Evolutionary conservation across 495 filamentous ascomycete genomes (phyloP).

Genomic region (Penicillium goetzii): DNA sequence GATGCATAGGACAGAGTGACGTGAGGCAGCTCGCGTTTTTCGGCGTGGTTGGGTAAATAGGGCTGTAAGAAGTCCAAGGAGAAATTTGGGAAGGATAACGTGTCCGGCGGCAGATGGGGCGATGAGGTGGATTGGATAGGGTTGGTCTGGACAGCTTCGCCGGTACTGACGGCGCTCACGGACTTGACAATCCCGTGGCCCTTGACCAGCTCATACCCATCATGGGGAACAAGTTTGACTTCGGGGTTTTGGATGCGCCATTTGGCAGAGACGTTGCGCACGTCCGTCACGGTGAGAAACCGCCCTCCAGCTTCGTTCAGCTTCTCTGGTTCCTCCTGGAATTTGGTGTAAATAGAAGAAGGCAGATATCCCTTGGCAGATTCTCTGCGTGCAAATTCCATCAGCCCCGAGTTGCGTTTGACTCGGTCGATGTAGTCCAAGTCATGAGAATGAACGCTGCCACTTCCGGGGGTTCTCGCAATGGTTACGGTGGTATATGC

Average conservation of each 20-base stretch:
- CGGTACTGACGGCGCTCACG: constrained; percentile 21
- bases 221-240: constrained; percentile 49
- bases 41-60: constrained; percentile 46
- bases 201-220: constrained; percentile 57
- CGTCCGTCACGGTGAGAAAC: constrained; percentile 54
- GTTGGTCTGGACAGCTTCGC: constrained; percentile 21
- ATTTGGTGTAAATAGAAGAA: constrained; percentile 56
- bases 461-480: constrained; percentile 46
- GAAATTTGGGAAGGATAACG: constrained; percentile 49
- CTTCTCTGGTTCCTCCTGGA: constrained; percentile 51
- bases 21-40: constrained; percentile 45
- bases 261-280: constrained; percentile 55
- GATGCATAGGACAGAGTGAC: constrained; percentile 85
- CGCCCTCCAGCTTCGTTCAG: constrained; percentile 54
- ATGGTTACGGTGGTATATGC: constrained; percentile 51
- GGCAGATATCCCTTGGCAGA: constrained; percentile 57
- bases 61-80: constrained; percentile 50
- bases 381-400: constrained; percentile 54
- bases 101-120: constrained; percentile 45
- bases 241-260: constrained; percentile 57
- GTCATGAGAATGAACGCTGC: constrained; percentile 51
- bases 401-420: constrained; percentile 56
- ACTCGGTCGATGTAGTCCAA: constrained; percentile 56
- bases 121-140: constrained; percentile 26
- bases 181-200: constrained; percentile 53